Evolutionary conservation across 2,329 filamentous ascomycete genomes (phyloP), one percentile per base, ranked within the genome.

Genomic region (Trichophyton verrucosum): DNA sequence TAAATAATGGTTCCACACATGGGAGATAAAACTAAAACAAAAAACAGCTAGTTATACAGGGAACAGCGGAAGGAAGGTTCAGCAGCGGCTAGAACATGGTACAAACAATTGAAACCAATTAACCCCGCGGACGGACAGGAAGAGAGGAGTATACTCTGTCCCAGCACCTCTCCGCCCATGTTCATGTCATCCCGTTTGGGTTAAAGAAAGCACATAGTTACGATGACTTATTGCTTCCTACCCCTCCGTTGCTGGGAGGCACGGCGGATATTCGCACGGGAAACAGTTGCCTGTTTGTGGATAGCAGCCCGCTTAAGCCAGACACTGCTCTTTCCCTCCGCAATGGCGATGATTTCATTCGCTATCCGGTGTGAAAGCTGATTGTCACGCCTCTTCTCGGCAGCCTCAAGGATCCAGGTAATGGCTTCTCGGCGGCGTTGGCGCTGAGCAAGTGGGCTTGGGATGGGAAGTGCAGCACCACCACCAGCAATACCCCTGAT

Each of bases 341-440:
- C 86, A 27, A 97, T 88, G 40, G 87, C 82, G 60, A 97, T 81
- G 63, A 97, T 78, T 80, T 96, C 92, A 71, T 92, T 86, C 1
- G 89, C 91, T 64, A 97, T 82, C 60, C 88, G 81, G 68, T 86
- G 80, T 9, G 90, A 86, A 69, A 95, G 87, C 73, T 86, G 84
- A 64, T 81, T 81, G 65, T 86, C 87, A 64, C 82, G 83, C 76
- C 87, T 86, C 80, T 91, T 94, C 64, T 83, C 83, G 44, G 90
- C 89, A n/a, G 85, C 82, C 64, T 90, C 86, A 62, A 97, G 75
- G 67, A 99, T 95, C 94, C 94, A 99, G 73, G 82, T 78, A 66
- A 96, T 87, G 1, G 92, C 91, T 58, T 80, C 80, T 60, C 91
- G 81, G 66, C 92, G 81, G 64, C 92, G 82, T 73, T 95, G 88